Percentiles rank a stretch among this genome's conserved stretches.
Conservation (phyloP, 2,329 filamentous ascomycete genomes). For the Pestalotiopsis sp. region DNA sequence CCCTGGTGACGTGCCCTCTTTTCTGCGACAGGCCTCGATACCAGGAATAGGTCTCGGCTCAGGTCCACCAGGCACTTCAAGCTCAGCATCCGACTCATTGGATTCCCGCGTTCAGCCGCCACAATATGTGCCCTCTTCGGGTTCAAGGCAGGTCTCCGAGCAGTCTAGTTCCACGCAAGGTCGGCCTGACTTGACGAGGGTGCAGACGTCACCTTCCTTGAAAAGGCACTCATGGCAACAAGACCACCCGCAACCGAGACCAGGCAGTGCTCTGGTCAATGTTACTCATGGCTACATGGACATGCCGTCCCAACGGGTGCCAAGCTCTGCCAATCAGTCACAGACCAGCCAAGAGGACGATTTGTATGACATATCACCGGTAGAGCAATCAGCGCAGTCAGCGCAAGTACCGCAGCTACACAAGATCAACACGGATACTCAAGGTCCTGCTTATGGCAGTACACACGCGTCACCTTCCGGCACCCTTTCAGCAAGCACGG, state of each 20-base stretch:
- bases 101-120: conserved; percentile 12
- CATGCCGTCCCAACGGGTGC: conserved; percentile 16
- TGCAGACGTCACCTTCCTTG: conserved; percentile 27
- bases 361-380: conserved; percentile 31
- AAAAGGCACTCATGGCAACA: conserved; percentile 23
- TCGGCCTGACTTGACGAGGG: conserved; percentile 31
- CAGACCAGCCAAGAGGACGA: conserved; percentile 22
- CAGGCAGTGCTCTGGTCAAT: conserved; percentile 11
- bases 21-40: conserved; percentile 53
- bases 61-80: neutral
- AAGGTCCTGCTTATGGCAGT: conserved; percentile 17
- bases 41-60: conserved; percentile 31
- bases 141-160: conserved; percentile 17
- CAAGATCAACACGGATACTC: conserved; percentile 25
- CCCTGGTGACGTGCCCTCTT: conserved; percentile 57
- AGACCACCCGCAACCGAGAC: conserved; percentile 17
- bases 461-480: conserved; percentile 25
- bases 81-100: conserved; percentile 1
- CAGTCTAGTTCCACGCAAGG: conserved; percentile 13
- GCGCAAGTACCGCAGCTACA: conserved; percentile 29
- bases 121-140: conserved; percentile 7
- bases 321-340: conserved; percentile 18
- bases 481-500: conserved; percentile 23
- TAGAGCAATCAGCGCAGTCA: conserved; percentile 24
- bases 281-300: neutral